Percentiles rank a stretch among this genome's conserved stretches.
Conservation (phyloP, 2,329 filamentous ascomycete species). For the Epichloe coenophiala region DNA sequence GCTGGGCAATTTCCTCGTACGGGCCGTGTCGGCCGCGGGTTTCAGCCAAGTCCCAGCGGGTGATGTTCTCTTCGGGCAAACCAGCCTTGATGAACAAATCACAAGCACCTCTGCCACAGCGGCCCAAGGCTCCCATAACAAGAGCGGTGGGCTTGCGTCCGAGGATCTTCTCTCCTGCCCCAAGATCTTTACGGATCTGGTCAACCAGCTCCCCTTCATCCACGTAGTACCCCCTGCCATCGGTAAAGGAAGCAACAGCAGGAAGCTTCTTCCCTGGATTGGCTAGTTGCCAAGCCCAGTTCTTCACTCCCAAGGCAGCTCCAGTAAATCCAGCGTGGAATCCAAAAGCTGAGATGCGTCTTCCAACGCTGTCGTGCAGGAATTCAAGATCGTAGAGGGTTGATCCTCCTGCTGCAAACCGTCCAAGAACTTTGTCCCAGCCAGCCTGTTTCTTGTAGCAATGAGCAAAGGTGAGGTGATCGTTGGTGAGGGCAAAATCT, state of each 20-base stretch:
- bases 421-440: constrained; percentile 67
- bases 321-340: constrained; percentile 67
- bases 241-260: background rate
- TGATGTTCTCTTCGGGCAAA: constrained; percentile 31
- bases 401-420: constrained; percentile 53
- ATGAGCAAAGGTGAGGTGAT: constrained; percentile 21
- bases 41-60: constrained; percentile 59
- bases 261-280: constrained; percentile 7
- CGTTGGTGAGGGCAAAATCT: constrained; percentile 31
- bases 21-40: constrained; percentile 54
- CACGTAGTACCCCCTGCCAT: constrained; percentile 1
- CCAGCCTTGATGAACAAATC: constrained; percentile 67
- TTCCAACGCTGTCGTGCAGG: constrained; percentile 56
- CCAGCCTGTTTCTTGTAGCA: constrained; percentile 66
- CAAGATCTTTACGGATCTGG: constrained; percentile 37
- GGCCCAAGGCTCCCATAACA: constrained; percentile 72
- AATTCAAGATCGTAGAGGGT: constrained; percentile 76
- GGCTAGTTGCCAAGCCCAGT: constrained; percentile 46
- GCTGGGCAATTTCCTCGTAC: constrained; percentile 64
- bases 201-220: constrained; percentile 4
- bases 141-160: constrained; percentile 55
- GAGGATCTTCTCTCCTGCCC: constrained; percentile 59
- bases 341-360: constrained; percentile 59
- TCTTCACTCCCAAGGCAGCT: constrained; percentile 60
- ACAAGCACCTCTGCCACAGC: constrained; percentile 75